phyloP scores from a whole-genome alignment of 2,329 filamentous ascomycete species.

The Nemania serpens region DNA sequence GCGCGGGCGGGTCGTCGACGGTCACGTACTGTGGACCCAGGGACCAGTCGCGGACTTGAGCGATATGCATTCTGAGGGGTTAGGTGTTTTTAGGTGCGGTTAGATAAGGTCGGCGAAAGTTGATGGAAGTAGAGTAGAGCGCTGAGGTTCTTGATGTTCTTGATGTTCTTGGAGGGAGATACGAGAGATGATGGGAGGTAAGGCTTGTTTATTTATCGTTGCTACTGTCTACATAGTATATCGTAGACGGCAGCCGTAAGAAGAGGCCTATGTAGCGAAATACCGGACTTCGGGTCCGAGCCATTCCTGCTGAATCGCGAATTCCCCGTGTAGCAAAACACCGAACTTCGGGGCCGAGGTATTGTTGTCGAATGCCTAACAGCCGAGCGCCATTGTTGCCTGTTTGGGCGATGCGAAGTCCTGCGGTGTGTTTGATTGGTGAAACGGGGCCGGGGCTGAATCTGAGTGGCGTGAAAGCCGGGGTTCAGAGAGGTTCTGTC shows the following conservation, averaged over 20 bases:
- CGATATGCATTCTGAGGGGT: slow-evolving; percentile 33
- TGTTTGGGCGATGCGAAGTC: background rate
- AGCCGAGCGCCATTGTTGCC: slow-evolving; percentile 9
- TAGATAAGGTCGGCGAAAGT: background rate
- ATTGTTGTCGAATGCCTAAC: background rate
- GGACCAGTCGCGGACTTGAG: slow-evolving; percentile 38
- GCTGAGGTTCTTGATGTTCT: background rate
- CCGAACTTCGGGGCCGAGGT: too few species aligned
- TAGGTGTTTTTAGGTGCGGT: background rate
- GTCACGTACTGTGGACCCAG: slow-evolving; percentile 40
- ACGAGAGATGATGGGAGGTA: background rate
- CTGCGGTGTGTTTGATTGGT: slow-evolving; percentile 2
- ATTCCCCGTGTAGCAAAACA: too few species aligned
- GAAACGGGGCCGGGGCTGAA: background rate
- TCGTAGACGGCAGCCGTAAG: too few species aligned
- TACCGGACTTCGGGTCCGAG: background rate
- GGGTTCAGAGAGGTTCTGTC: background rate
- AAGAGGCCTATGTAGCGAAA: background rate
- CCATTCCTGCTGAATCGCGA: background rate
- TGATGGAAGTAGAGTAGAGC: background rate
- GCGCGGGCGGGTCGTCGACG: slow-evolving; percentile 44
- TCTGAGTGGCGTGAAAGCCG: background rate
- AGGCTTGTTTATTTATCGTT: background rate
- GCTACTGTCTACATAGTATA: too few species aligned
- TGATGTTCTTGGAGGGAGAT: too few species aligned